Conservation (phyloP, 192 early-diverging fungal genomes). For the Podila horticola region DNA sequence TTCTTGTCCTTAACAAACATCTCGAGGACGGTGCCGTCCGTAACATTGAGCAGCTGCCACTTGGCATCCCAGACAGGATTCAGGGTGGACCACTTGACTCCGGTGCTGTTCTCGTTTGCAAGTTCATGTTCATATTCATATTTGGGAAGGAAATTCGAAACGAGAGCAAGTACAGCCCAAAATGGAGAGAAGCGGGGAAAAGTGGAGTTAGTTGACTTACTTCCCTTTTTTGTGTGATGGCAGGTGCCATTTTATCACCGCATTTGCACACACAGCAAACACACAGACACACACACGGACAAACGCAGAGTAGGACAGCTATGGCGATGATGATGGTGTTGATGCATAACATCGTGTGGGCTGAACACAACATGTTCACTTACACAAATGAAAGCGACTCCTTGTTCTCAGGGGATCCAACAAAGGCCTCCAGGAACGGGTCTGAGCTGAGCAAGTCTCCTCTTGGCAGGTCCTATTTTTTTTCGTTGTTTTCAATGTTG, state of each 20-base stretch:
- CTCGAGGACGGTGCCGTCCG: constrained; percentile 4
- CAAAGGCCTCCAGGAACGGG: constrained; percentile 19
- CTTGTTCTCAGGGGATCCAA: constrained; percentile 11
- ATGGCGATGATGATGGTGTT: too few relatives aligned
- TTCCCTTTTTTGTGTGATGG: background rate
- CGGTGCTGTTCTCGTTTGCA: constrained; percentile 3
- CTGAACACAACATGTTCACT: background rate
- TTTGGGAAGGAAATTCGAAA: background rate
- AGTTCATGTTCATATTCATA: background rate
- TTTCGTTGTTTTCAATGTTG: background rate
- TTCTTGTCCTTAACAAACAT: constrained; percentile 27
- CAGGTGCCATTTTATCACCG: background rate
- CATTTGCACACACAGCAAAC: background rate
- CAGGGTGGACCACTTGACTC: constrained; percentile 18
- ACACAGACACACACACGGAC: too few relatives aligned
- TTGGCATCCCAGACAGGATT: constrained; percentile 17
- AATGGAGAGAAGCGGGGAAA: background rate
- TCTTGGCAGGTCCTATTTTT: constrained; percentile 13
- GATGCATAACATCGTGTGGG: too few relatives aligned
- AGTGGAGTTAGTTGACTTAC: background rate
- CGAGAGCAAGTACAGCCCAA: background rate
- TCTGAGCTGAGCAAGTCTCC: constrained; percentile 19
- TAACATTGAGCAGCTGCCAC: constrained; percentile 11
- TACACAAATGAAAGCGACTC: constrained; percentile 10
- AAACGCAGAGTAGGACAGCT: too few relatives aligned